Conservation (phyloP, 148 eudicot genomes). For the Chenopodium quinoa region DNA sequence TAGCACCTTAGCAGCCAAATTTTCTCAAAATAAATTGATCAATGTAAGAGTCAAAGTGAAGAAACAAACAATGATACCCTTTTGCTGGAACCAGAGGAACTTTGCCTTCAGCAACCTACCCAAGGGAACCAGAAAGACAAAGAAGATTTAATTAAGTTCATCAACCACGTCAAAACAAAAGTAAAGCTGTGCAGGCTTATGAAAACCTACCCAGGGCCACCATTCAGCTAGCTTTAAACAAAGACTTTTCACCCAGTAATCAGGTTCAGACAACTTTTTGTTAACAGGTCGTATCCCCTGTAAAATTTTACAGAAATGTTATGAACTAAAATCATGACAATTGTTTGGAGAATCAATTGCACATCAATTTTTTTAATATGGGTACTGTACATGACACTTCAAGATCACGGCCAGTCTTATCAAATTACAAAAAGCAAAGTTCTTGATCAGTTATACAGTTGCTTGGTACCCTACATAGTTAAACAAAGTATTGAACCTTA, state of each 20-base stretch:
- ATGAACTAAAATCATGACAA: background rate
- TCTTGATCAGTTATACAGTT: background rate
- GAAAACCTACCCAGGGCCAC: conserved; percentile 88
- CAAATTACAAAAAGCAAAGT: background rate
- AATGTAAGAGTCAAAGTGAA: conserved; percentile 5
- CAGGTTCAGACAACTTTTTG: conserved; percentile 47
- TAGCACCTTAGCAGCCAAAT: background rate
- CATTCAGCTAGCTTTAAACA: conserved; percentile 69
- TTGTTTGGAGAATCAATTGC: background rate
- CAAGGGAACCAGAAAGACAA: conserved; percentile 16
- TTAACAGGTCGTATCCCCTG: conserved; percentile 73
- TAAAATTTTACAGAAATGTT: conserved; percentile 15
- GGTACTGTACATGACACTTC: background rate
- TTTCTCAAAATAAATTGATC: conserved; percentile 5
- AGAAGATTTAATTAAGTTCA: conserved; percentile 3
- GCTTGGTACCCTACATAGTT: background rate
- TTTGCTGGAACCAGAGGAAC: conserved; percentile 61
- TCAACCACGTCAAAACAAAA: background rate
- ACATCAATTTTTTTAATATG: too few relatives aligned
- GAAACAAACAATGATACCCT: conserved; percentile 50
- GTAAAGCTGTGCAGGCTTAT: background rate
- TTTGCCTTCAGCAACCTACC: conserved; percentile 87
- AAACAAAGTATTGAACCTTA: background rate
- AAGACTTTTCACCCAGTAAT: conserved; percentile 72
- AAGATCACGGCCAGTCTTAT: background rate